phyloP scores from a whole-genome alignment of 768 basidiomycete genomes.

The Amanita pallidorosea region DNA sequence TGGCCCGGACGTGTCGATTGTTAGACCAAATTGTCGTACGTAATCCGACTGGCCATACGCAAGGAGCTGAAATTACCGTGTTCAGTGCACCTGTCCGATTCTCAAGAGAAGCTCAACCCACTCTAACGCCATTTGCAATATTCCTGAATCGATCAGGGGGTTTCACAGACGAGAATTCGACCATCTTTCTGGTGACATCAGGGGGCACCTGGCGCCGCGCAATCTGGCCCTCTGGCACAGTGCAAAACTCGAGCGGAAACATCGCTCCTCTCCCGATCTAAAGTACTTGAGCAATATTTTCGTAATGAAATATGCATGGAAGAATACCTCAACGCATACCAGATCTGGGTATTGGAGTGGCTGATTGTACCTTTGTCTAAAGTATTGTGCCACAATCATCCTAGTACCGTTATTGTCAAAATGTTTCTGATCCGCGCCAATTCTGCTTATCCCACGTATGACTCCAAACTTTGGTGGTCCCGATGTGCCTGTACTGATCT shows the following conservation, averaged over 20 bases:
- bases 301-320: background rate
- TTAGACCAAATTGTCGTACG: slow-evolving; percentile 54
- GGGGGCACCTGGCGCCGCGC: slow-evolving; percentile 63
- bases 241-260: slow-evolving; percentile 59
- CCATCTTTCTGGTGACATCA: slow-evolving; percentile 51
- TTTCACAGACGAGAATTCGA: slow-evolving; percentile 57
- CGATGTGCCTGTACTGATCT: slow-evolving; percentile 14
- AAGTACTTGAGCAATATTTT: background rate
- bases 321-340: slow-evolving; percentile 41
- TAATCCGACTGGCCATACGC: slow-evolving; percentile 66
- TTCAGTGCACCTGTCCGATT: background rate
- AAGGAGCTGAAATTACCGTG: slow-evolving; percentile 27
- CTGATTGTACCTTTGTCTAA: slow-evolving; percentile 11
- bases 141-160: slow-evolving; percentile 47
- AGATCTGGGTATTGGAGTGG: slow-evolving; percentile 35
- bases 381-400: slow-evolving; percentile 13
- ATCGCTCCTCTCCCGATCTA: slow-evolving; percentile 54
- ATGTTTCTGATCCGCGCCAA: slow-evolving; percentile 33
- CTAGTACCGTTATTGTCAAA: slow-evolving; percentile 41
- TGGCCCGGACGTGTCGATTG: slow-evolving; percentile 37
- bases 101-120: slow-evolving; percentile 14
- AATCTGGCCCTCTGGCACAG: slow-evolving; percentile 53
- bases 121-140: slow-evolving; percentile 44
- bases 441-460: slow-evolving; percentile 41
- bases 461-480: slow-evolving; percentile 23